A percentile compares a stretch with the other conserved stretches of the same genome.
Evolutionary conservation across 345 rosid genomes (phyloP).

Genomic region (Salix purpurea): DNA sequence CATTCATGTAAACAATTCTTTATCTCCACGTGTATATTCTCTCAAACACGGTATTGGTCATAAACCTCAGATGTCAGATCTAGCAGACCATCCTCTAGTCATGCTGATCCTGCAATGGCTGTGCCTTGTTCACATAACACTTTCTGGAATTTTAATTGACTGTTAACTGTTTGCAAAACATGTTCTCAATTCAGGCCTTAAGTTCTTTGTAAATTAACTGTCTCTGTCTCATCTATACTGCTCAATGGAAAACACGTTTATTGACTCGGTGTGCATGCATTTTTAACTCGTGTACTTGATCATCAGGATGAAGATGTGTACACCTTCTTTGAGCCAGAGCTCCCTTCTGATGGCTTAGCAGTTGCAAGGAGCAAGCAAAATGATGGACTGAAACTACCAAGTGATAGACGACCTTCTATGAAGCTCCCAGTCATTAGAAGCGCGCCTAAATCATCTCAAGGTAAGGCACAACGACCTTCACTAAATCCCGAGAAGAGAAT

Average conservation of each 20-base stretch:
- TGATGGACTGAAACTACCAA: conserved; percentile 54
- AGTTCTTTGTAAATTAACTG: no score
- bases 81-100: no score
- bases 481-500: conserved; percentile 46
- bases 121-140: no score
- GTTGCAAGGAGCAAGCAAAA: conserved; percentile 51
- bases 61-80: no score
- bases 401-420: conserved; percentile 52
- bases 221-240: no score
- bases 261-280: not conserved
- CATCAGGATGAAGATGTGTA: conserved; percentile 95
- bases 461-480: conserved; percentile 53
- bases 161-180: no score
- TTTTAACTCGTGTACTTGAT: not conserved
- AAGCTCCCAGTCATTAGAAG: conserved; percentile 61
- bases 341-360: conserved; percentile 57
- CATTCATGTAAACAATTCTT: no score
- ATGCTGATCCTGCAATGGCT: no score
- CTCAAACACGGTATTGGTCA: no score
- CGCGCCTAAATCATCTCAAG: conserved; percentile 58
- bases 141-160: no score
- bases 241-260: not conserved
- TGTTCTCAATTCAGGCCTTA: no score
- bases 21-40: no score
- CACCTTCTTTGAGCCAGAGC: conserved; percentile 95